Conservation (phyloP, 192 early-diverging fungal species). For the Backusella macrospora region DNA sequence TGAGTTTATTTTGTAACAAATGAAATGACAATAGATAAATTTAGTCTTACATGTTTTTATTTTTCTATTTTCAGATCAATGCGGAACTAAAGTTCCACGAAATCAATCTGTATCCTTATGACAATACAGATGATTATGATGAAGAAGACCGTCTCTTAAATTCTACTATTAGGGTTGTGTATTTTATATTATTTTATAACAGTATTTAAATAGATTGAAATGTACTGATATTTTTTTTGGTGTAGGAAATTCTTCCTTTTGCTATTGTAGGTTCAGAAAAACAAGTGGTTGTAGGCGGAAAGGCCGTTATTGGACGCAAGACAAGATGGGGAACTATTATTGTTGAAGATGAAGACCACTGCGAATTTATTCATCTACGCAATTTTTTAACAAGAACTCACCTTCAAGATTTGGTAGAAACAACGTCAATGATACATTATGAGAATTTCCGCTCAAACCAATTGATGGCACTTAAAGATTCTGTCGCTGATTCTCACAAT, state of each 20-base stretch:
- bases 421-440: conserved; percentile 92
- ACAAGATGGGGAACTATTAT: conserved; percentile 78
- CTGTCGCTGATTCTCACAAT: neutral
- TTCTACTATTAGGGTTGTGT: conserved; percentile 67
- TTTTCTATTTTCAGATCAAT: conserved; percentile 62
- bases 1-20: conserved; percentile 33
- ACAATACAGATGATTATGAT: conserved; percentile 78
- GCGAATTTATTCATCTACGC: conserved; percentile 93
- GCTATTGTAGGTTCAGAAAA: conserved; percentile 93
- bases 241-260: conserved; percentile 84
- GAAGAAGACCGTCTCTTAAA: conserved; percentile 75
- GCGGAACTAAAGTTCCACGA: conserved; percentile 92
- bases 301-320: conserved; percentile 83
- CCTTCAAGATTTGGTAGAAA: conserved; percentile 94
- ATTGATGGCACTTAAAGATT: conserved; percentile 40
- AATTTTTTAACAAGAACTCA: conserved; percentile 91
- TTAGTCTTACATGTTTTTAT: neutral
- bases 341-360: conserved; percentile 93
- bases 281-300: conserved; percentile 83
- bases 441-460: conserved; percentile 89
- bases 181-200: neutral
- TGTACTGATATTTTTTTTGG: neutral
- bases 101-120: conserved; percentile 88
- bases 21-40: neutral
- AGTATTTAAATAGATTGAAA: neutral